Conservation (phyloP, 31 red algal species). For the Odonthalia washingtoniensis region DNA sequence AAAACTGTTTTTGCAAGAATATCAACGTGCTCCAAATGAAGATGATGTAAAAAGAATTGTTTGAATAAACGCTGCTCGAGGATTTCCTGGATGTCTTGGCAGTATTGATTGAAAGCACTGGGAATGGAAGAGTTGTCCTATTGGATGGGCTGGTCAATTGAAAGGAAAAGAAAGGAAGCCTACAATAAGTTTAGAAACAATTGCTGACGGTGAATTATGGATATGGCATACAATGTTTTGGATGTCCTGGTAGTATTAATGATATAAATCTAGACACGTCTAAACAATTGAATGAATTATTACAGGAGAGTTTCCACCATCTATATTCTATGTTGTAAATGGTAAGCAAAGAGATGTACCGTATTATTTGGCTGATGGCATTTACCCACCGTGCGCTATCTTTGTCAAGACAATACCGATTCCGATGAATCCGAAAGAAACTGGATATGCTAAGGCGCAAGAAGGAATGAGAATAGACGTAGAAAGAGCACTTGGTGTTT, state of each 20-base stretch:
- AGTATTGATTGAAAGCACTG: no score
- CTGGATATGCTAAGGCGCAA: background rate
- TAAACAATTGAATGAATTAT: background rate
- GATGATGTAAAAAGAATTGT: constrained; percentile 36
- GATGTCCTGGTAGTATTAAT: background rate
- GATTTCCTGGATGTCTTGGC: constrained; percentile 13
- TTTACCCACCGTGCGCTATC: background rate
- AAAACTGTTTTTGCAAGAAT: background rate
- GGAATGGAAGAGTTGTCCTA: background rate
- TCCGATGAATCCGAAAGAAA: background rate
- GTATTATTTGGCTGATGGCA: no score
- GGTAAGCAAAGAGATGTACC: background rate
- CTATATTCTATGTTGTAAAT: background rate
- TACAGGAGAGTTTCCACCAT: background rate
- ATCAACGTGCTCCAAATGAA: constrained; percentile 10
- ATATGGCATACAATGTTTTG: constrained; percentile 15
- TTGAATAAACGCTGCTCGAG: constrained; percentile 1
- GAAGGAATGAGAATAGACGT: background rate
- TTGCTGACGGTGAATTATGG: background rate
- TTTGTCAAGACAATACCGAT: background rate
- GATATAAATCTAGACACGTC: constrained; percentile 10
- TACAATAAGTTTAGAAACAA: background rate
- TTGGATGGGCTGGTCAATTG: background rate
- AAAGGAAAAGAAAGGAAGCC: background rate
- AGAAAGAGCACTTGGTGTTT: background rate